Base-by-base conservation (phyloP, 2,329 filamentous ascomycete genomes). In the Achaetomium macrosporum region DNA sequence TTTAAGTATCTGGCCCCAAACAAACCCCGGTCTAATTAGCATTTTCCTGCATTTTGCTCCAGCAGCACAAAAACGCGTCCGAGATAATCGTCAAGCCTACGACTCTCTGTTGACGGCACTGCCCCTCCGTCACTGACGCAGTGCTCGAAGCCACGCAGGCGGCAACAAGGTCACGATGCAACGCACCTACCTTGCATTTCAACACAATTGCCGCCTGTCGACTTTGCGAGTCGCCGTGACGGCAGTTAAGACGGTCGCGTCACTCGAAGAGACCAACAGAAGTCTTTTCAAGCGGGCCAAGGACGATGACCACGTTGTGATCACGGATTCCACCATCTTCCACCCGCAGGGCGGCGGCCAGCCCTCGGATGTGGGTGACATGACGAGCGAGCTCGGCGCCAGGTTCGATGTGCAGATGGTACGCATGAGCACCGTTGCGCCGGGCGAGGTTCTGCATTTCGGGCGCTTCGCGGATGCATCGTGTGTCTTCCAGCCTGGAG, bases 321-420 rank as follows among this genome's bases (percentile, higher is more conserved):
- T 81, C 7, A 85, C 82, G 0, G 71, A 78, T 2, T 69, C 78
- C 43, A 89, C 86, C n/a, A 83, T 89, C 56, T 90, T 90, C 68
- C 83, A 90, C 57, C 81, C 84, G 0, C 86, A 90, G 66, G 86
- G 86, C 17, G 86, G 86, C 55, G 86, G 86, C 8, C 86, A 90
- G 62, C 86, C 86, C 0, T 84, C 79, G 0, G 86, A 90, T 57
- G 73, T 76, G 11, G 86, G 86, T 17, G 69, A 64, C 39, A 85
- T 89, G 57, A 69, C 67, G 0, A 53, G 61, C 17, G 62, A 9
- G 6, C 7, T 29, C 31, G 10, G 10, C 12, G 10, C 59, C 11
- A 30, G 46, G 0, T 84, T 87, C 59, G 62, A 71, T 17, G 81
- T 88, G 9, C 68, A 67, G 2, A 69, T 77, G 1, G 85, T 82